A percentile compares a stretch with the other conserved stretches of the same genome.
Evolutionary conservation across 192 early-diverging fungal species (phyloP).

Genomic region (Linnemannia exigua): DNA sequence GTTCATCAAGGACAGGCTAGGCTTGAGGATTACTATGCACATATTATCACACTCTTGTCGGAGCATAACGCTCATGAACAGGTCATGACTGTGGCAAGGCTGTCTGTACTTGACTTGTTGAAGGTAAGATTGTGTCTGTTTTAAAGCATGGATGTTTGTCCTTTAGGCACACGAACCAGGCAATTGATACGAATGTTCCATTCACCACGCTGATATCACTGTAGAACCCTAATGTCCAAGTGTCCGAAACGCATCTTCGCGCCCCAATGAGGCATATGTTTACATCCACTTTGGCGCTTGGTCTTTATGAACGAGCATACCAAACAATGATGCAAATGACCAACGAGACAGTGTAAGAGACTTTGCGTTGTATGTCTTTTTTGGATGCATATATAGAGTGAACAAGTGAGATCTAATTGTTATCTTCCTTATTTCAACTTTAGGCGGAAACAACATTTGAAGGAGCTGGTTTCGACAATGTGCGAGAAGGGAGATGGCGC

Average conservation of each 20-base stretch:
- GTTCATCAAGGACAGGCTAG: constrained; percentile 34
- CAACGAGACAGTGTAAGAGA: constrained; percentile 24
- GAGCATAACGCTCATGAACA: constrained; percentile 33
- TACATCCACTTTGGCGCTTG: constrained; percentile 19
- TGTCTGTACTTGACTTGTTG: constrained; percentile 27
- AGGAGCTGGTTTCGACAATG: constrained; percentile 21
- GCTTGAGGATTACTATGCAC: constrained; percentile 46
- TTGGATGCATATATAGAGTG: neutral
- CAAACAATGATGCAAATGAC: constrained; percentile 42
- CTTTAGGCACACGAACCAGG: neutral
- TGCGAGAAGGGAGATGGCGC: constrained; percentile 39
- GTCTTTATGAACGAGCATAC: constrained; percentile 37
- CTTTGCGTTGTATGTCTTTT: neutral
- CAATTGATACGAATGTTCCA: neutral
- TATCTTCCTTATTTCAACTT: neutral
- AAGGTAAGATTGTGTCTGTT: constrained; percentile 6
- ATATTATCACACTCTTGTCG: constrained; percentile 23
- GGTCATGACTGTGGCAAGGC: constrained; percentile 28
- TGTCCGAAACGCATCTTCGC: constrained; percentile 20
- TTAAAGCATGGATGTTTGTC: too few species aligned
- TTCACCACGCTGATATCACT: neutral
- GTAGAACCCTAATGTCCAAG: constrained; percentile 22
- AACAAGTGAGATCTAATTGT: neutral
- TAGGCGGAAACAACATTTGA: constrained; percentile 33
- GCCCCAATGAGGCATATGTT: constrained; percentile 16